Conservation (phyloP, 2,329 filamentous ascomycete genomes). For the Davidsoniella eucalypti region DNA sequence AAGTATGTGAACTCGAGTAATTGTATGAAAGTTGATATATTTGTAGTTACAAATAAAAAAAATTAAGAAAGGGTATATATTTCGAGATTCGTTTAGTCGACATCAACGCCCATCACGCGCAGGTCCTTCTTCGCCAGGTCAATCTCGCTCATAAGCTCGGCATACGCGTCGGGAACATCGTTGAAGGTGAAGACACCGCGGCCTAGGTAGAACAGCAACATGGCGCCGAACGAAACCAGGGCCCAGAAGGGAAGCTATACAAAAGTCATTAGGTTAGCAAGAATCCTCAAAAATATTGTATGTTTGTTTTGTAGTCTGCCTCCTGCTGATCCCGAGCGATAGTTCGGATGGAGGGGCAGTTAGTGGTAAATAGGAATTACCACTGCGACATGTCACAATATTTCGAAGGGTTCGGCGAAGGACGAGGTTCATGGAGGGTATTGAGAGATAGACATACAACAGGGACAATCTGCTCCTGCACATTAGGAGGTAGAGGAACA, state of each 20-base stretch:
- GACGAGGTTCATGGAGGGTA: conserved; percentile 5
- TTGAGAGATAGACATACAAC: conserved; percentile 44
- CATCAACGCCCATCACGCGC: conserved; percentile 56
- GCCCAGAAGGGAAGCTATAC: conserved; percentile 83
- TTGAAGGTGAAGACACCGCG: conserved; percentile 92
- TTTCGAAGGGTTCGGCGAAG: not conserved
- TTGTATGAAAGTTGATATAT: too few relatives aligned
- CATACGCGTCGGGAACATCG: conserved; percentile 72
- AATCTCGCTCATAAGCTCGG: conserved; percentile 77
- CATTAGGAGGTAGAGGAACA: conserved; percentile 57
- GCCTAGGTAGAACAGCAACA: conserved; percentile 81
- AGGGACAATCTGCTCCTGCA: conserved; percentile 77
- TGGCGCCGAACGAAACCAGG: conserved; percentile 78
- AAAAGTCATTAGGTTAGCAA: not conserved
- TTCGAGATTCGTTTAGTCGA: conserved; percentile 41
- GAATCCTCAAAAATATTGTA: not conserved
- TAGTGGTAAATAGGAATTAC: not conserved
- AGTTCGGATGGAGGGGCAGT: not conserved
- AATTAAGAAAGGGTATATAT: not conserved
- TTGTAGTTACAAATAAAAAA: too few relatives aligned
- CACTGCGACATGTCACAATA: not conserved
- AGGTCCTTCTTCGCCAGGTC: conserved; percentile 59
- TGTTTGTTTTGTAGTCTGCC: too few relatives aligned
- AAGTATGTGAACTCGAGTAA: too few relatives aligned
- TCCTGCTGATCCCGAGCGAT: too few relatives aligned